Evolutionary conservation across 352 stramenopile species (phyloP), one percentile per base, ranked within the genome.

Genomic region (Phytophthora cajani): DNA sequence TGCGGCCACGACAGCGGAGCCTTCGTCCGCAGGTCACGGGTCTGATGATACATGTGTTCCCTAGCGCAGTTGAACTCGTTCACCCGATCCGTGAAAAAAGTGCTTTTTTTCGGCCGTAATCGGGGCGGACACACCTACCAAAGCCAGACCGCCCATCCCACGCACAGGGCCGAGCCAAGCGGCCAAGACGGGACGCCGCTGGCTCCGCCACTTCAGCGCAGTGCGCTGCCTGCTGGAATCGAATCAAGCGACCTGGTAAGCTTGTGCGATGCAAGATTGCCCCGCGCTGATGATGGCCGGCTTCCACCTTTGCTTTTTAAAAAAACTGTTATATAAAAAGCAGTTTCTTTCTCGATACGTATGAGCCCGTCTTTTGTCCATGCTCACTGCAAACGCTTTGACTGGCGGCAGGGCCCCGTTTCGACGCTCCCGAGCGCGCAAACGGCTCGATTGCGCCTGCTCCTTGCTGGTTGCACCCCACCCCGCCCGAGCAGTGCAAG

Each of bases 401-500:
- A 67, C 65, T 72, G 65, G 65, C 25, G 42, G 51, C 30, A 46
- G n/a, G 52, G 65, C 58, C 47, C 54, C 44, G 36, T 52, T 53
- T 50, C 19, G 58, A 47, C 33, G 60, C 51, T 44, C 51, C 25
- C 27, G 17, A 10, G 42, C 17, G 25, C 64, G 57, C 56, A 71
- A 71, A 61, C 64, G 56, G 25, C 57, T 57, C 47, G 64, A 61
- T 71, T 71, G 64, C 58, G 58, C 32, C 64, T 65, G 57, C 62
- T 49, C 46, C 55, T 54, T 49, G 33, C 63, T 54, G 27, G 19
- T 58, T 72, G 50, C 58, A 72, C 58, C 58, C 65, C 56, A 72
- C 30, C 58, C 58, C 49, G 62, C 58, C 40, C 42, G 40, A 63
- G n/a, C 30, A 72, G 57, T 72, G 66, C 66, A 72, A 72, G 66